Evolutionary conservation across 164 flowering plant species (phyloP), one percentile per base, ranked within the genome.

Genomic region (Umbellularia californica): DNA sequence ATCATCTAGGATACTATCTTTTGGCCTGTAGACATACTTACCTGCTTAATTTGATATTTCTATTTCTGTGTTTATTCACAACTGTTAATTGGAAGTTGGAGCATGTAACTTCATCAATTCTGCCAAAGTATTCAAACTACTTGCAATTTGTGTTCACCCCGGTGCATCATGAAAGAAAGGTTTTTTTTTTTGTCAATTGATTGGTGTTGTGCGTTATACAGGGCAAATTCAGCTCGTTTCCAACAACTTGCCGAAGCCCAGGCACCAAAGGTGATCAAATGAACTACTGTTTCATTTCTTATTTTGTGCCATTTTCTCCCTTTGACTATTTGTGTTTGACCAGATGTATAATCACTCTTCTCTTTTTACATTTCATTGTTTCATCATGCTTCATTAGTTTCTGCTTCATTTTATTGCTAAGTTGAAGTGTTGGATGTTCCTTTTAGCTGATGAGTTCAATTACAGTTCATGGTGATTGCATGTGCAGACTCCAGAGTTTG

Each of bases 401-500:
- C n/a, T 64, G 7, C 41, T 69, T 74, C 24, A 50, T 60, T 75
- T 58, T 74, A 35, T 22, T 65, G 24, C 64, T 9, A 68, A 25
- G 15, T 41, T 41, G n/a, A n/a, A 27, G 3, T 69, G 22, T 35
- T 7, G 47, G 3, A 52, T 5, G 47, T 30, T 71, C 66, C 51
- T 65, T 63, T 24, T 63, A 25, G 76, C 90, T 88, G 75, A 87
- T 76, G 25, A 50, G 64, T 79, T 76, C 71, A 70, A 67, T 78
- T 71, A 81, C 90, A 94, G 99, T 94, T 94, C 74, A 82, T 91
- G 91, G 93, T 94, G 79, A 89, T 96, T 88, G 91, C 99, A 79
- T 96, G 99, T 84, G 99, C 91, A 77, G 99, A 96, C 82, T 96
- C 99, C 28, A 88, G 98, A 76, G 98, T 96, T 47, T 96, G 99